A percentile compares a stretch with the other conserved stretches of the same genome.
Evolutionary conservation across 2,329 filamentous ascomycete species (phyloP).

Genomic region (Thielaviopsis populi): DNA sequence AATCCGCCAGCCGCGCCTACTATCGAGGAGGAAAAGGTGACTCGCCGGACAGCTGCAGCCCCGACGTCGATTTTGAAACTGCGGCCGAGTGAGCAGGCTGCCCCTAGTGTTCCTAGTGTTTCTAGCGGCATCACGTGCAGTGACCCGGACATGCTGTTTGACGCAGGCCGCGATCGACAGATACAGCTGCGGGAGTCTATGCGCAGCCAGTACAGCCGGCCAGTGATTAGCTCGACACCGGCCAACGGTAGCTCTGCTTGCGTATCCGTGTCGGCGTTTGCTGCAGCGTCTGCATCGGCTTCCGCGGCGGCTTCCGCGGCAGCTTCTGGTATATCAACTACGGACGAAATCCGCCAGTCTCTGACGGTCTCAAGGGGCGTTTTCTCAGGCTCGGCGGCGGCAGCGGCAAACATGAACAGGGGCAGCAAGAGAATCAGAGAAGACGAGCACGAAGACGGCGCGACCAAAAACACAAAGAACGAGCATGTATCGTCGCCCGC

Average conservation of each 20-base stretch:
- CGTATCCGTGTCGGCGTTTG: not conserved
- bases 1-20: constrained; percentile 21
- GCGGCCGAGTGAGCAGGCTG: not conserved
- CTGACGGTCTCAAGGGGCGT: constrained; percentile 1
- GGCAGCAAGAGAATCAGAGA: not conserved
- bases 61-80: constrained; percentile 27
- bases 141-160: not conserved
- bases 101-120: too few relatives aligned
- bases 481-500: not conserved
- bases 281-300: not conserved
- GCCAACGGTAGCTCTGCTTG: not conserved
- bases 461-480: not conserved
- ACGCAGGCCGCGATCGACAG: constrained; percentile 14
- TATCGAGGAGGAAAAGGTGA: constrained; percentile 25
- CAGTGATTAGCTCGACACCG: constrained; percentile 19
- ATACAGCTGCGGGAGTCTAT: constrained; percentile 1
- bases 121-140: not conserved
- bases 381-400: not conserved
- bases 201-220: constrained; percentile 20
- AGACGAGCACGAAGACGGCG: not conserved
- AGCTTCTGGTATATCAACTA: constrained; percentile 6
- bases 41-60: constrained; percentile 22
- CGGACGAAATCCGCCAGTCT: constrained; percentile 13
- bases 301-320: not conserved
- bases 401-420: not conserved